Evolutionary conservation across 2,329 filamentous ascomycete genomes (phyloP).

Genomic region (Blumeriella jaapii): DNA sequence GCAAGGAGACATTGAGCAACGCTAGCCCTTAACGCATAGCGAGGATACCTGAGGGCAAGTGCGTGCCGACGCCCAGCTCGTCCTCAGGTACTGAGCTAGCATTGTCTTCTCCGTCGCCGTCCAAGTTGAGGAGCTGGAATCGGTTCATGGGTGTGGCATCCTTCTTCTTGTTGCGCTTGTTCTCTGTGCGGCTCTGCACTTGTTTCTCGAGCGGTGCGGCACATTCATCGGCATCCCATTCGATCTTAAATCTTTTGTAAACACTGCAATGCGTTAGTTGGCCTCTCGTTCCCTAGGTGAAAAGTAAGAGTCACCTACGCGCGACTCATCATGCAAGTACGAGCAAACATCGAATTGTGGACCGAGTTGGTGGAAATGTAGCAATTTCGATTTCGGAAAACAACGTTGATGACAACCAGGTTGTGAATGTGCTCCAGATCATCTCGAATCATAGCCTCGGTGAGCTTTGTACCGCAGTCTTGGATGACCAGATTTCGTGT

Average conservation of each 20-base stretch:
- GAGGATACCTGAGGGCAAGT: conserved; percentile 6
- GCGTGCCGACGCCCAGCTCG: conserved; percentile 11
- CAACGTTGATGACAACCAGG: conserved; percentile 55
- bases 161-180: conserved; percentile 29
- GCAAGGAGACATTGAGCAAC: no score
- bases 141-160: conserved; percentile 40
- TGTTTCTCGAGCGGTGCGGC: conserved; percentile 29
- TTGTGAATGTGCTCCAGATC: conserved; percentile 79
- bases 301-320: conserved; percentile 8
- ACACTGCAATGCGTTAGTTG: conserved; percentile 31
- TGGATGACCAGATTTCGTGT: conserved; percentile 65
- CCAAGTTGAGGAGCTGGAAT: conserved; percentile 47
- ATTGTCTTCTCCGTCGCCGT: conserved; percentile 31
- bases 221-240: conserved; percentile 65
- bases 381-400: conserved; percentile 46
- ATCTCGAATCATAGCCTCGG: conserved; percentile 51
- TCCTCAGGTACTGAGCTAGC: conserved; percentile 18
- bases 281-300: neutral
- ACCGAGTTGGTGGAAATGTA: conserved; percentile 69
- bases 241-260: conserved; percentile 61
- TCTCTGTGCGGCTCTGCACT: conserved; percentile 20
- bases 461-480: conserved; percentile 44
- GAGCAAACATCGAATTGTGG: conserved; percentile 62
- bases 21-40: neutral
- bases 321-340: conserved; percentile 62